Base-by-base conservation (phyloP, 192 early-diverging fungal species). In the Linnemannia exigua region DNA sequence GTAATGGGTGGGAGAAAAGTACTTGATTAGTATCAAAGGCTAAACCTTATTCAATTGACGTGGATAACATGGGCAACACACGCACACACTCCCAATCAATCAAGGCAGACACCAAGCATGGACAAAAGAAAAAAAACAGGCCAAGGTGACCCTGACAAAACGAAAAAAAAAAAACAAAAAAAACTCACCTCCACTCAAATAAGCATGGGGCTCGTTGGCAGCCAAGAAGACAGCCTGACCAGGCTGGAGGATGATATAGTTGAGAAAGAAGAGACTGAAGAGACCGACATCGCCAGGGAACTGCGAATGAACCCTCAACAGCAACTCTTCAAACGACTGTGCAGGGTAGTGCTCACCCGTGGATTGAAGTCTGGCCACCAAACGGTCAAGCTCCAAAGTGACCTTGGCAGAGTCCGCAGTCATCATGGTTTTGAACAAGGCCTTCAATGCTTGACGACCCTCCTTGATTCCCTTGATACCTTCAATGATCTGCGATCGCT, bases 181-280 rank as follows among this genome's bases (percentile, higher is more conserved):
- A 48, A 50, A 79, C 74, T 84, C 66, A 95, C 95, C 95, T 88
- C 97, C 97, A 69, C 93, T 97, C 58, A 99, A 82, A 75, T 99
- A 99, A 1, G 98, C 98, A 88, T 99, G 98, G 41, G 97, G 98
- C 80, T 98, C 98, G 82, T 98, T 98, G 8, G 98, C 97, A 14
- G 96, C 98, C 87, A 99, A 90, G 83, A 95, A 99, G 70, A 99
- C 96, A 11, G 95, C 96, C 48, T 99, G 93, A 3, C 98, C 98
- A 28, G 97, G 95, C 37, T 74, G 51, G 48, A 99, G 89, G 4
- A 84, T 75, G 41, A 99, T 89, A 72, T 96, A 95, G 88, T 99
- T 99, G 47, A 99, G 90, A 79, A 99, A 87, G 36, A 99, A 93
- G 54, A 95, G 93, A 54, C 95, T 95, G 77, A 98, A 97, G 15